Base-by-base conservation (phyloP, 2,329 filamentous ascomycete genomes). In the Xylaria sp. region DNA sequence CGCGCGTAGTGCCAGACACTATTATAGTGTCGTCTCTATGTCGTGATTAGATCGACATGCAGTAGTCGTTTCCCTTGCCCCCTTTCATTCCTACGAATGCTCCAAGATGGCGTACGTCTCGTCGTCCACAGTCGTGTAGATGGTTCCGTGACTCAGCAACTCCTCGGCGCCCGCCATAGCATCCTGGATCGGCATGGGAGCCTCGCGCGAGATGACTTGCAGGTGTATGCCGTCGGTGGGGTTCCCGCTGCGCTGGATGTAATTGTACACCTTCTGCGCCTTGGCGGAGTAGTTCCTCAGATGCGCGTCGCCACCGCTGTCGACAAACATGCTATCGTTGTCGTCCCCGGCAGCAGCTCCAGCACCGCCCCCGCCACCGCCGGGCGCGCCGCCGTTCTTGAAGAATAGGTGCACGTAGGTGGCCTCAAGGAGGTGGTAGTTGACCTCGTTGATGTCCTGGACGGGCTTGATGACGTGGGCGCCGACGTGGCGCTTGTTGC, bases 61-160 rank as follows among this genome's bases (percentile, higher is more conserved):
- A n/a, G 29, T 25, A 47, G 25, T 37, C 25, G 13, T 15, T 5
- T 38, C 8, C n/a, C 23, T 17, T 1, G 10, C 37, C 19, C 23
- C 21, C 23, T 21, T 23, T 13, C 38, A 47, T 40, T n/a, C 43
- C 61, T 51, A 70, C 33, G 72, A 70, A 11, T 62, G 86, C 61
- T 96, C 91, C 63, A 97, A 80, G 65, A 96, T 81, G 43, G 92
- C 92, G 89, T 91, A 98, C 0, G 94, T 98, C 76, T 91, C 85
- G 72, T 98, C 94, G 77, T 98, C 93, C 6, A 96, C 85, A 9
- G 96, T 99, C 27, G 92, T 92, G 78, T 92, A 99, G 67, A 97
- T 91, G 69, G 92, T 74, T 29, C 93, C 92, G 57, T 86, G 78
- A 2, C 81, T 81, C 43, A 92, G 77, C 72, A 99, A 77, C 77